These are phyloP conservation scores for Waltergamsia citrina DNA, from an alignment of 2,329 filamentous ascomycete species.

Conservation along the genomic window DNA sequence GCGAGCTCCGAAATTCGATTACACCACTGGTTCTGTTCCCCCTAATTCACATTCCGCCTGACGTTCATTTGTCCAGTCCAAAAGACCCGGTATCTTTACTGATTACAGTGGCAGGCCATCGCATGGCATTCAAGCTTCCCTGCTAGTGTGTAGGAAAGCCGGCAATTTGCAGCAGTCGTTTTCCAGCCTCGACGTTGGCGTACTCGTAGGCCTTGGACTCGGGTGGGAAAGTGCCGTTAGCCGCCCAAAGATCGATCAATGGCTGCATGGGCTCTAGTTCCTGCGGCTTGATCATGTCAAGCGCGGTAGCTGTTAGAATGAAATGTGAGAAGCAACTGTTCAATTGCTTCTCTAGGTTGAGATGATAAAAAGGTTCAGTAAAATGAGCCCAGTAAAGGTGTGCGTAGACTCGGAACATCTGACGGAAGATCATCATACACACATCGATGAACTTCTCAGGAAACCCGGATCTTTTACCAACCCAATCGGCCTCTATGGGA, in stretches of 20 bases:
- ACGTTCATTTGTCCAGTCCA: too few relatives aligned
- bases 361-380: constrained; percentile 71
- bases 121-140: background rate
- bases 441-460: constrained; percentile 82
- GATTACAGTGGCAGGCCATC: too few relatives aligned
- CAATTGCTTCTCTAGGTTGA: constrained; percentile 70
- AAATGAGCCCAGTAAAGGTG: constrained; percentile 98
- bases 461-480: constrained; percentile 89
- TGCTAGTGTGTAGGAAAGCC: constrained; percentile 11
- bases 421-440: constrained; percentile 88
- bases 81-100: too few relatives aligned
- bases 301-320: constrained; percentile 67
- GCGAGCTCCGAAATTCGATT: too few relatives aligned
- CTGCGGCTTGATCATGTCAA: constrained; percentile 77
- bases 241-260: constrained; percentile 83
- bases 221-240: constrained; percentile 76
- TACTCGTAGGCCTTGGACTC: constrained; percentile 61
- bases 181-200: constrained; percentile 51
- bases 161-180: constrained; percentile 44
- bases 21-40: too few relatives aligned
- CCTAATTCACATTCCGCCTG: too few relatives aligned
- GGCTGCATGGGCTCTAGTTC: constrained; percentile 96
- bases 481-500: constrained; percentile 59
- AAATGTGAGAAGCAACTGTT: constrained; percentile 88
- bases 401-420: constrained; percentile 98